Evolutionary conservation across 2,329 filamentous ascomycete species (phyloP).

Genomic region (Fusarium sp.): DNA sequence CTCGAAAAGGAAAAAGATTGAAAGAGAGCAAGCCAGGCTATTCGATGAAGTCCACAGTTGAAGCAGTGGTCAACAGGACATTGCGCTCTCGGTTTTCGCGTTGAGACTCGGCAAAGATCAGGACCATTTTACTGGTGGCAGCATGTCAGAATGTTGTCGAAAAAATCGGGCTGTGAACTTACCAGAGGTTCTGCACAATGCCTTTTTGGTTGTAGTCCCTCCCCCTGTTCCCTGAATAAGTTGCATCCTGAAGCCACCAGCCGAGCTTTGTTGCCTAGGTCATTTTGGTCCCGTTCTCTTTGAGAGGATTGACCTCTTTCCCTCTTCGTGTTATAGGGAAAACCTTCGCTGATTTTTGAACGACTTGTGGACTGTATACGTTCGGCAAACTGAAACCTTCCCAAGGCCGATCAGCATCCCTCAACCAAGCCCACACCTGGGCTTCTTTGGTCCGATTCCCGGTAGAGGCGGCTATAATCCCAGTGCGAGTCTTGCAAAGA

Average conservation of each 20-base stretch:
- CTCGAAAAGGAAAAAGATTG: neutral
- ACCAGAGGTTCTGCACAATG: neutral
- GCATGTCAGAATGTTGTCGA: neutral
- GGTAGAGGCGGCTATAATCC: neutral
- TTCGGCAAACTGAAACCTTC: slow-evolving; percentile 2
- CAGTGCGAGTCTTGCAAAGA: neutral
- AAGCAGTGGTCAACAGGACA: neutral
- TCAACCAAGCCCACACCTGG: slow-evolving; percentile 8
- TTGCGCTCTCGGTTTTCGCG: too few relatives aligned
- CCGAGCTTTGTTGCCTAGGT: neutral
- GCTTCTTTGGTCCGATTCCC: neutral
- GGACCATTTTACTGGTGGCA: neutral
- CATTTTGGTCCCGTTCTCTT: neutral
- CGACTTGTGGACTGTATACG: neutral
- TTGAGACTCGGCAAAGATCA: neutral
- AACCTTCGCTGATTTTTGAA: neutral
- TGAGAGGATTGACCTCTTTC: too few relatives aligned
- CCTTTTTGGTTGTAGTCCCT: neutral
- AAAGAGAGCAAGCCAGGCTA: neutral
- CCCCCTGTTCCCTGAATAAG: neutral
- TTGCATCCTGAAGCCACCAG: neutral
- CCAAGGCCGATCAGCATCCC: slow-evolving; percentile 10
- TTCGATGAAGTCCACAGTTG: neutral
- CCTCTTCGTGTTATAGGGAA: neutral
- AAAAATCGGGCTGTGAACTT: neutral